Conservation (phyloP, 2,329 filamentous ascomycete genomes). For the Cladosporium sp. region DNA sequence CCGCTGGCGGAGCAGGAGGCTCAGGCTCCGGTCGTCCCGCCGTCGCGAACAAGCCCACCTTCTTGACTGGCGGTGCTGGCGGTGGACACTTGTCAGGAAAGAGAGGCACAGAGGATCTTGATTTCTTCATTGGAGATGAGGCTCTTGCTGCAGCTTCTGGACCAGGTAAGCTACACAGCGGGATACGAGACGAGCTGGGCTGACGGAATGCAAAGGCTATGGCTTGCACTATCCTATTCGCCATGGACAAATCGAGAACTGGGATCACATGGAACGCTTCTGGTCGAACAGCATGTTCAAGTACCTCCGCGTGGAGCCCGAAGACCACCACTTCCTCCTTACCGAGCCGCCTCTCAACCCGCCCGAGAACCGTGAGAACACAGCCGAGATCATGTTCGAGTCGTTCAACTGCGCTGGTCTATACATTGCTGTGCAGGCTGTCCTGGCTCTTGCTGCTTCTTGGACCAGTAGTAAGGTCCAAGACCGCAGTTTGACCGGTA, state of each 20-base stretch:
- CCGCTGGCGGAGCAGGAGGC: slow-evolving; percentile 60
- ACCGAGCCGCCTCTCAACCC: slow-evolving; percentile 98
- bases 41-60: slow-evolving; percentile 91
- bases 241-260: slow-evolving; percentile 98
- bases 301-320: slow-evolving; percentile 93
- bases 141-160: slow-evolving; percentile 78
- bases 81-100: slow-evolving; percentile 81
- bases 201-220: slow-evolving; percentile 59
- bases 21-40: slow-evolving; percentile 84
- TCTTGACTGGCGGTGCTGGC: slow-evolving; percentile 85
- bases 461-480: slow-evolving; percentile 99
- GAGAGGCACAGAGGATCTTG: slow-evolving; percentile 92
- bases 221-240: slow-evolving; percentile 96
- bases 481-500: slow-evolving; percentile 91
- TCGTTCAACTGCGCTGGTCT: slow-evolving; percentile 99
- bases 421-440: slow-evolving; percentile 97
- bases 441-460: slow-evolving; percentile 90
- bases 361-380: slow-evolving; percentile 97
- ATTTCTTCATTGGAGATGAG: slow-evolving; percentile 99
- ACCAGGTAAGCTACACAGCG: slow-evolving; percentile 56
- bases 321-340: slow-evolving; percentile 97
- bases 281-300: slow-evolving; percentile 99
- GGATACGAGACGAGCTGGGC: background rate
- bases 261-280: slow-evolving; percentile 99
- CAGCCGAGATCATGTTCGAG: slow-evolving; percentile 99